A percentile compares a stretch with the other conserved stretches of the same genome.
phyloP scores from a whole-genome alignment of 257 asterid species.

The Solanum dulcamara region DNA sequence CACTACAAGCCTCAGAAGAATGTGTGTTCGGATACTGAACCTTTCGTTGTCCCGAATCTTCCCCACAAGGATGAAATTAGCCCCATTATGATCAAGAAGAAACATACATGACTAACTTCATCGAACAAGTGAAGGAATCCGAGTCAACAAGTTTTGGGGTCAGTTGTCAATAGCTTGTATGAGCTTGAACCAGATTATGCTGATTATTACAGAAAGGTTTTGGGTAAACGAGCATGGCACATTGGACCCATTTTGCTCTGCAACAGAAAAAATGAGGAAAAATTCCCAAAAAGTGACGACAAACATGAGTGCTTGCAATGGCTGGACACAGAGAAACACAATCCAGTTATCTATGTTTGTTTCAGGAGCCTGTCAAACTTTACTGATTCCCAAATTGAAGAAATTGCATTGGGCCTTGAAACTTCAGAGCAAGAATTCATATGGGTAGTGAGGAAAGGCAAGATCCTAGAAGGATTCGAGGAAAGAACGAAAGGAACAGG shows the following conservation, averaged over 20 bases:
- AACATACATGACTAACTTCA: not conserved
- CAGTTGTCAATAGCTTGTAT: constrained; percentile 28
- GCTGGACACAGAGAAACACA: not conserved
- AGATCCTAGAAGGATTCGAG: constrained; percentile 5
- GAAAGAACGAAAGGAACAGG: constrained; percentile 1
- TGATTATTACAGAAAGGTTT: constrained; percentile 9
- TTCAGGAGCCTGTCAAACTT: not conserved
- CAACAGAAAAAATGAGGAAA: not conserved
- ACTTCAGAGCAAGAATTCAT: constrained; percentile 4
- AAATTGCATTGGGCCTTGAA: constrained; percentile 8
- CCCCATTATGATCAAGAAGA: not conserved
- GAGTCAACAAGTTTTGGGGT: constrained; percentile 19
- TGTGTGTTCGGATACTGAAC: constrained; percentile 15
- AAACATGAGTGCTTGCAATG: not conserved
- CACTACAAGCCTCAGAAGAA: constrained; percentile 14
- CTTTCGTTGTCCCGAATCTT: constrained; percentile 20
- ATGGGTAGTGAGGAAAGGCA: constrained; percentile 1
- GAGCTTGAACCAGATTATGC: constrained; percentile 44
- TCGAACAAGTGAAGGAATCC: constrained; percentile 2
- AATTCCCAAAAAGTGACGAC: not conserved
- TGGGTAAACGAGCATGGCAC: constrained; percentile 34
- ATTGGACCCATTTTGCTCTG: constrained; percentile 24
- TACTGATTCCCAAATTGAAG: not conserved
- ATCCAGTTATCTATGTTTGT: not conserved
- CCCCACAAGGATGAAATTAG: constrained; percentile 13